Evolutionary conservation across 1,284 basidiomycete species (phyloP).

Genomic region (Cryptococcus amylolentus): DNA sequence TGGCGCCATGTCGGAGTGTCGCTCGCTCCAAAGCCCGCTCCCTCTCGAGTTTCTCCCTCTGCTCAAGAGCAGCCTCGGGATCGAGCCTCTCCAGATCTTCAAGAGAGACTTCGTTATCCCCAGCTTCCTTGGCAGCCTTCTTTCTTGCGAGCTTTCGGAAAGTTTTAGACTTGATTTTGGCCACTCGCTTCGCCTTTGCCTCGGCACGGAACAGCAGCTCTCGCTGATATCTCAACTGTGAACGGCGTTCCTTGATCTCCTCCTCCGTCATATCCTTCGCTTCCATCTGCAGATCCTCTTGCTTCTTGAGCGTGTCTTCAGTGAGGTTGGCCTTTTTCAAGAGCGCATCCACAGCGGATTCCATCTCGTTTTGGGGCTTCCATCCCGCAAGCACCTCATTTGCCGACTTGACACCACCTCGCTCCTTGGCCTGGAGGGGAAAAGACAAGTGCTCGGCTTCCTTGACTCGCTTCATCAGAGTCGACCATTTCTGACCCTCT

Average conservation of each 20-base stretch:
- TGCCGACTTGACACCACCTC: conserved; percentile 44
- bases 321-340: conserved; percentile 73
- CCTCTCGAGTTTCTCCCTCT: conserved; percentile 66
- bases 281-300: conserved; percentile 77
- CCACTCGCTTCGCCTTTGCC: conserved; percentile 80
- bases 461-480: conserved; percentile 81
- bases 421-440: conserved; percentile 74
- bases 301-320: conserved; percentile 70
- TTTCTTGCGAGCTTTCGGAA: conserved; percentile 83
- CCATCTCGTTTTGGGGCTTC: conserved; percentile 75
- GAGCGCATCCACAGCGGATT: conserved; percentile 71
- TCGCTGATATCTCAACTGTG: conserved; percentile 79
- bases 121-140: conserved; percentile 56
- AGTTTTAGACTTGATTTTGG: conserved; percentile 95
- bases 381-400: conserved; percentile 55
- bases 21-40: conserved; percentile 79
- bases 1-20: conserved; percentile 68
- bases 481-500: conserved; percentile 91
- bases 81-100: conserved; percentile 53
- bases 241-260: conserved; percentile 74
- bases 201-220: conserved; percentile 94
- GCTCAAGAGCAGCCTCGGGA: conserved; percentile 59
- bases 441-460: conserved; percentile 92
- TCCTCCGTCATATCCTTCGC: conserved; percentile 66
- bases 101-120: conserved; percentile 29